Base-by-base conservation (phyloP, 2,329 filamentous ascomycete genomes). In the Cladosporium halotolerans region DNA sequence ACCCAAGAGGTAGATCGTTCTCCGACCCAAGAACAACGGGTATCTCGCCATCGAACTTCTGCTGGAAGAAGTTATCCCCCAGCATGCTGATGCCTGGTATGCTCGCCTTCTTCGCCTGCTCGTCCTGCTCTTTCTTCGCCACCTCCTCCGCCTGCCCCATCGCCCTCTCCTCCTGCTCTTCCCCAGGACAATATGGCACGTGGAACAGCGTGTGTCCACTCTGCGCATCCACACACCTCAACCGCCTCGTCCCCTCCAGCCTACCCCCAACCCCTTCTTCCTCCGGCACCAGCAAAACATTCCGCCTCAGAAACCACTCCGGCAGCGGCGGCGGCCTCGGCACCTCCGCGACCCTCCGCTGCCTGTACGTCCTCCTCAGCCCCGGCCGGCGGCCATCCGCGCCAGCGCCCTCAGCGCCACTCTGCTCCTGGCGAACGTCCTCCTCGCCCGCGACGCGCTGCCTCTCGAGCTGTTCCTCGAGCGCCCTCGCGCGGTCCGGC, bases 261-360 rank as follows among this genome's bases (percentile, higher is more conserved):
- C 36, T 3, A 32, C 39, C 44, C 16, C 14, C 45, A 9, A 39
- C 34, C 14, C 13, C n/a, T 8, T 5, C 13, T 10, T 19, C 31
- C 18, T 60, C 59, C 13, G 47, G 33, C 16, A 54, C 39, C 19
- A 69, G 56, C 41, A 62, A 61, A 42, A 71, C 66, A 60, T 71
- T 70, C 47, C 68, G 59, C 19, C 61, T 60, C 43, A 71, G 47
- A 50, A 71, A 71, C 68, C 68, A 71, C 5, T 67, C 62, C 10
- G 68, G 68, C n/a, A 70, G 56, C 7, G 66, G 64, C 14, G 66
- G 66, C 3, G 66, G 64, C 44, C 58, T 62, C 1, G 65, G 65
- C 13, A 63, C 53, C 41, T 61, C 54, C 18, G 48, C 18, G 40
- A 28, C 36, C 42, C 54, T 36, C 49, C 14, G 38, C 47, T 42